Conservation (phyloP, 2,329 filamentous ascomycete species). For the Colletotrichum lini region DNA sequence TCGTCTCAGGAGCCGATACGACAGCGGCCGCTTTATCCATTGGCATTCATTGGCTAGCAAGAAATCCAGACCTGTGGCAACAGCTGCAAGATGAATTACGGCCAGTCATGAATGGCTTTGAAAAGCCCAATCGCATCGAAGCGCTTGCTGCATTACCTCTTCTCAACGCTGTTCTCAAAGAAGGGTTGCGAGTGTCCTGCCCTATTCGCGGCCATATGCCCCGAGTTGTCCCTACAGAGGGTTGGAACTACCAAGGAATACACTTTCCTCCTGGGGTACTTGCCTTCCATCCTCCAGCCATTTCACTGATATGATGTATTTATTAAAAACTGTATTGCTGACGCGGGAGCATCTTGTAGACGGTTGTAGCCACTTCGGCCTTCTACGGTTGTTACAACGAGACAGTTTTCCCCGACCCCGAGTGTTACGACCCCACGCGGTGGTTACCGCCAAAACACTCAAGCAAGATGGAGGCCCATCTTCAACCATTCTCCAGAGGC, state of each 20-base stretch:
- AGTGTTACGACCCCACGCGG: constrained; percentile 17
- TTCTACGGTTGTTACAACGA: constrained; percentile 25
- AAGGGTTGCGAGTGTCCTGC: constrained; percentile 35
- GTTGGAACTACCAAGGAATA: constrained; percentile 18
- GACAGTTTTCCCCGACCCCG: constrained; percentile 14
- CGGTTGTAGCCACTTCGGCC: constrained; percentile 22
- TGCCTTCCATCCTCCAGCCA: too few relatives aligned
- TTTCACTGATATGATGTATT: neutral
- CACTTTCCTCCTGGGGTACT: constrained; percentile 28
- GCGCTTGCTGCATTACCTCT: constrained; percentile 18
- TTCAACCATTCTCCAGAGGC: constrained; percentile 32
- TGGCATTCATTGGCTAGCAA: constrained; percentile 7
- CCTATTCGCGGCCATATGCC: constrained; percentile 35
- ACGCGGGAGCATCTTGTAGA: neutral
- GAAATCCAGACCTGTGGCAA: neutral
- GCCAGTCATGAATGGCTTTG: neutral
- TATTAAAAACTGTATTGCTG: neutral
- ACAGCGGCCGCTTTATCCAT: constrained; percentile 21
- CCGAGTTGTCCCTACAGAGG: constrained; percentile 19
- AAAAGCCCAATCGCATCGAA: constrained; percentile 5
- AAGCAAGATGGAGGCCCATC: constrained; percentile 17
- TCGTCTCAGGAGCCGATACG: constrained; percentile 21
- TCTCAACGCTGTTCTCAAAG: constrained; percentile 30
- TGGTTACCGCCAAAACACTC: neutral
- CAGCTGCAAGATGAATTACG: neutral